A percentile compares a stretch with the other conserved stretches of the same genome.
phyloP scores from a whole-genome alignment of 2,329 filamentous ascomycete species.

The Sporothrix luriei region DNA sequence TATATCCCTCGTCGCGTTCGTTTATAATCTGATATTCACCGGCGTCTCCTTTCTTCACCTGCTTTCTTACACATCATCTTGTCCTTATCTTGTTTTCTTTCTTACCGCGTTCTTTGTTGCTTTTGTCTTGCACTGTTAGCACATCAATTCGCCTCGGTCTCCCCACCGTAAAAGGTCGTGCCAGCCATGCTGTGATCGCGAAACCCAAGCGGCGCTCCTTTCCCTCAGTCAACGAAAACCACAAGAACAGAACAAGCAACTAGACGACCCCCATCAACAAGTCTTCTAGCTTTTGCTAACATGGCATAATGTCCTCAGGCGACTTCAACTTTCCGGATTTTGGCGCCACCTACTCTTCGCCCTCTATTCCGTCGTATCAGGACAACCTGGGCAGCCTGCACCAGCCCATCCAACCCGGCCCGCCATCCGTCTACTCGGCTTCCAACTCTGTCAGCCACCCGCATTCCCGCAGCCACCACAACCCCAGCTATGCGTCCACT shows the following conservation, averaged over 20 bases:
- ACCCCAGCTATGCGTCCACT: conserved; percentile 39
- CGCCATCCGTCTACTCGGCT: conserved; percentile 51
- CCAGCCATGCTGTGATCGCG: conserved; percentile 31
- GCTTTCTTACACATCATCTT: not conserved
- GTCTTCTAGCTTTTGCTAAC: conserved; percentile 44
- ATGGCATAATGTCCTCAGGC: conserved; percentile 56
- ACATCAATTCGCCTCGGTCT: conserved; percentile 26
- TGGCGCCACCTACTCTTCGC: conserved; percentile 54
- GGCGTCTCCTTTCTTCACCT: not conserved
- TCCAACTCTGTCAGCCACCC: conserved; percentile 39
- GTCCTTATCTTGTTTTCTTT: not conserved
- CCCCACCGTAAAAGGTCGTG: conserved; percentile 34
- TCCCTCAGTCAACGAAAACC: not conserved
- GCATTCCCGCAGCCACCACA: conserved; percentile 38
- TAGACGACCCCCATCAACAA: not conserved
- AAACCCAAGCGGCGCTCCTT: not conserved
- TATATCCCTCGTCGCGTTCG: conserved; percentile 9
- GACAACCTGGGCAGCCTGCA: conserved; percentile 49
- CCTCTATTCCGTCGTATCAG: conserved; percentile 51
- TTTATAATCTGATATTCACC: conserved; percentile 28
- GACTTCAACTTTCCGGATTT: conserved; percentile 62
- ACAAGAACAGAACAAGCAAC: conserved; percentile 19
- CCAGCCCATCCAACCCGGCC: conserved; percentile 56
- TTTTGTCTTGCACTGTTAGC: not conserved
- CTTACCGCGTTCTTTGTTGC: not conserved